Conservation (phyloP, 2,329 filamentous ascomycete species). For the Xylaria sp. region DNA sequence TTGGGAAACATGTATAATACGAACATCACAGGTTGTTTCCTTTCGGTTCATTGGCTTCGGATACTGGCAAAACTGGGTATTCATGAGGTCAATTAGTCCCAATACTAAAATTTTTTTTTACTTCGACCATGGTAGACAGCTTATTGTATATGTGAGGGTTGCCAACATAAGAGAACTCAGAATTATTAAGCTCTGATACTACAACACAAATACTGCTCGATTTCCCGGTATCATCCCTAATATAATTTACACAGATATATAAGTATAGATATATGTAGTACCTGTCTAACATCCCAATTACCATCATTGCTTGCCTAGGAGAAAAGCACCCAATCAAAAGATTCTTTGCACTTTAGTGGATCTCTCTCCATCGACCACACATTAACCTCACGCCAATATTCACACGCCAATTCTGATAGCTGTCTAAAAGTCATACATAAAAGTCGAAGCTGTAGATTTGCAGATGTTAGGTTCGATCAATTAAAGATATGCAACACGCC, state of each 20-base stretch:
- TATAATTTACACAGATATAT: neutral
- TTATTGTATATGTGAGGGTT: neutral
- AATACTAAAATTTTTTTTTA: neutral
- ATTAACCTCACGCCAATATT: constrained; percentile 26
- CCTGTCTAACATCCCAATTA: neutral
- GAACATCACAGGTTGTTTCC: constrained; percentile 7
- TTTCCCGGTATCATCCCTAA: neutral
- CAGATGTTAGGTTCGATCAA: neutral
- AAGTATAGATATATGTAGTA: neutral
- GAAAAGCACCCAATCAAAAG: constrained; percentile 36
- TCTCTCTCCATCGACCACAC: constrained; percentile 25
- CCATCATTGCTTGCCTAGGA: neutral
- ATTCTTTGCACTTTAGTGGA: constrained; percentile 26
- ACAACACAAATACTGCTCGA: neutral
- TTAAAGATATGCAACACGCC: neutral
- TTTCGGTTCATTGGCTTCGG: neutral
- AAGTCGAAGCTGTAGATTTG: neutral
- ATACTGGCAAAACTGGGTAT: neutral
- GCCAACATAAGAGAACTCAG: neutral
- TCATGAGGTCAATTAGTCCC: neutral
- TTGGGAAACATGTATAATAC: constrained; percentile 33
- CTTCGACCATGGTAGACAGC: neutral
- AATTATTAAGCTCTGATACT: neutral
- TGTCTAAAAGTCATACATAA: neutral
- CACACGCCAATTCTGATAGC: constrained; percentile 9